Conservation (phyloP, 306 rosid genomes). For the Aeschynomene evenia region DNA sequence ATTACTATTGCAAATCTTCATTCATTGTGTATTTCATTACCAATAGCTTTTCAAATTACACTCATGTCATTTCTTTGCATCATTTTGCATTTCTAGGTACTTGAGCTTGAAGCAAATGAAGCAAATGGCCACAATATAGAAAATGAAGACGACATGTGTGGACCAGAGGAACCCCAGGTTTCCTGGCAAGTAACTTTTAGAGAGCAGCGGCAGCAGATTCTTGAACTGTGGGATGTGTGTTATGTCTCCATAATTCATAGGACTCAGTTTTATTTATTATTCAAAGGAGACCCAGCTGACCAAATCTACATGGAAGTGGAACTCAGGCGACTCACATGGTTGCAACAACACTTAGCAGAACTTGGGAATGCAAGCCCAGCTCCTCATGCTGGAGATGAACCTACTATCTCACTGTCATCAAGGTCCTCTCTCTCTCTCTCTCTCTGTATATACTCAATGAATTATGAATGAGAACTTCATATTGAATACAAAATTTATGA, state of each 20-base stretch:
- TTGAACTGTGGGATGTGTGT: slow-evolving; percentile 92
- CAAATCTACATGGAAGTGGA: slow-evolving; percentile 97
- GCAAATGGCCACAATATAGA: slow-evolving; percentile 75
- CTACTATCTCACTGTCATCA: slow-evolving; percentile 81
- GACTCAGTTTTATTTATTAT: slow-evolving; percentile 91
- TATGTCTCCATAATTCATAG: slow-evolving; percentile 92
- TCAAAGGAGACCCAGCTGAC: slow-evolving; percentile 94
- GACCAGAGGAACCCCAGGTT: slow-evolving; percentile 58
- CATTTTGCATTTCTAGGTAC: slow-evolving; percentile 54
- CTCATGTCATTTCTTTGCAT: not conserved
- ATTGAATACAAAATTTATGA: slow-evolving; percentile 16
- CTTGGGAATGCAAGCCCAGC: slow-evolving; percentile 96
- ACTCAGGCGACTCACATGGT: slow-evolving; percentile 91
- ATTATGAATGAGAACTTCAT: not conserved
- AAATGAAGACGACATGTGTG: slow-evolving; percentile 56
- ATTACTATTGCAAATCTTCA: not conserved
- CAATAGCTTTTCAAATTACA: not conserved
- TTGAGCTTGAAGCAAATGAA: slow-evolving; percentile 98
- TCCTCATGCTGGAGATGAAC: slow-evolving; percentile 80
- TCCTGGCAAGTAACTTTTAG: slow-evolving; percentile 82
- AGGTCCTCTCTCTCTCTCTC: slow-evolving; percentile 50
- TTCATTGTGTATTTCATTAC: slow-evolving; percentile 1
- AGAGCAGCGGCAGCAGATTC: slow-evolving; percentile 81
- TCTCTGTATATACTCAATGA: not conserved
- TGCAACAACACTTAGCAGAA: slow-evolving; percentile 87